Evolutionary conservation across 2,329 filamentous ascomycete species (phyloP).

Genomic region (Dendryphion nanum): DNA sequence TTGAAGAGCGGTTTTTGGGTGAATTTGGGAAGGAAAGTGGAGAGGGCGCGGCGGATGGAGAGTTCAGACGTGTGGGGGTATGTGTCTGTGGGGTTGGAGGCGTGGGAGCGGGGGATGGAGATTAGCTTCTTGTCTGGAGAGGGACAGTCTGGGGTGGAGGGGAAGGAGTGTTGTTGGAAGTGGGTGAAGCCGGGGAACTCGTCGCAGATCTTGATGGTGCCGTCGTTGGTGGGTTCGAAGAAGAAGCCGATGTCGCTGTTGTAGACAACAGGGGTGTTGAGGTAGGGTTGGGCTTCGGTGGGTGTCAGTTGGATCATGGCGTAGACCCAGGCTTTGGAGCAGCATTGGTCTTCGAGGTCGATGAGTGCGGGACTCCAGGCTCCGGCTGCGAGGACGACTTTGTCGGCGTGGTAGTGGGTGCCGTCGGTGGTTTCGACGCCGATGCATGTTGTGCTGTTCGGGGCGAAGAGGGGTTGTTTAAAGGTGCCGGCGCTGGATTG

Average conservation of each 20-base stretch:
- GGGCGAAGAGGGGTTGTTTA: conserved; percentile 41
- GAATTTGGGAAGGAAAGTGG: conserved; percentile 45
- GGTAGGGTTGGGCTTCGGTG: conserved; percentile 49
- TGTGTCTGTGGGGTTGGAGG: conserved; percentile 44
- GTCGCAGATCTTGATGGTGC: conserved; percentile 54
- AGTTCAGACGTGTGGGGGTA: conserved; percentile 48
- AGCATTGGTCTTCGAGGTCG: conserved; percentile 30
- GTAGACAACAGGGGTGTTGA: conserved; percentile 55
- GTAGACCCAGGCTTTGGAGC: conserved; percentile 59
- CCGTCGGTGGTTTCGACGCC: conserved; percentile 45
- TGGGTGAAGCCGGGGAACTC: conserved; percentile 54
- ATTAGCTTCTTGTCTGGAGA: conserved; percentile 42
- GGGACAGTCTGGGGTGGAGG: conserved; percentile 43
- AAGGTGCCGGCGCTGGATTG: conserved; percentile 44
- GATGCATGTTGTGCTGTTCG: conserved; percentile 31
- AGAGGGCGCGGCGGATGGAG: conserved; percentile 32
- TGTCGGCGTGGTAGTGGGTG: conserved; percentile 44
- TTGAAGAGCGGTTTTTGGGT: conserved; percentile 42
- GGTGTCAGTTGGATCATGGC: conserved; percentile 52
- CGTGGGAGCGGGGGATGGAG: conserved; percentile 50
- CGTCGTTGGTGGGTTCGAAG: conserved; percentile 49
- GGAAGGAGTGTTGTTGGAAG: conserved; percentile 33
- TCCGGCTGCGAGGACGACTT: conserved; percentile 45
- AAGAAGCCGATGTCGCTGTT: conserved; percentile 51
- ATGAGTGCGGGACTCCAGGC: conserved; percentile 30